A percentile compares a stretch with the other conserved stretches of the same genome.
Conservation (phyloP, 441 rosid species). For the Arabidopsis lyrata region DNA sequence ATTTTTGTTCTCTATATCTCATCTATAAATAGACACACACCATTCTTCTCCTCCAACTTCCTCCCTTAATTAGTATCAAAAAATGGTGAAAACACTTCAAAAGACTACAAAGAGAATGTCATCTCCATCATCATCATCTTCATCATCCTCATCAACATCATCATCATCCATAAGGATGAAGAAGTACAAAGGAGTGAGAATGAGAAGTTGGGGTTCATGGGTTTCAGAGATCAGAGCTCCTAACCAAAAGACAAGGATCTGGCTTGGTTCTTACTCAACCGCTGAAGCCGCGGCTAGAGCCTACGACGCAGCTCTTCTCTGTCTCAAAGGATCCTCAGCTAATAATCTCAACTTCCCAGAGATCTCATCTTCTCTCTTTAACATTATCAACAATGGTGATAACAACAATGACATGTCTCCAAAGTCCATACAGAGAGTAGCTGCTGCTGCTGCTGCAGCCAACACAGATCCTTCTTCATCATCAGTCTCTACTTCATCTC, state of each 20-base stretch:
- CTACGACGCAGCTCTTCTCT: slow-evolving; percentile 91
- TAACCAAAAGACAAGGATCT: slow-evolving; percentile 89
- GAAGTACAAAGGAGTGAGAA: slow-evolving; percentile 94
- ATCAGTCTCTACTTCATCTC: slow-evolving; percentile 43
- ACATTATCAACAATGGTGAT: slow-evolving; percentile 39
- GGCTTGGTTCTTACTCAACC: slow-evolving; percentile 96
- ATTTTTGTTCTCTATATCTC: slow-evolving; percentile 34
- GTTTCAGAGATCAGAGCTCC: slow-evolving; percentile 98
- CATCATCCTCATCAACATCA: slow-evolving; percentile 37
- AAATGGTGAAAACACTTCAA: slow-evolving; percentile 65
- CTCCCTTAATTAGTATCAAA: slow-evolving; percentile 27
- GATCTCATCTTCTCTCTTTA: slow-evolving; percentile 52
- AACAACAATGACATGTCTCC: slow-evolving; percentile 64
- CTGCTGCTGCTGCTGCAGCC: slow-evolving; percentile 68
- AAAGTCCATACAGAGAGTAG: slow-evolving; percentile 83
- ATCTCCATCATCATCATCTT: slow-evolving; percentile 32
- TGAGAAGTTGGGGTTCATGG: slow-evolving; percentile 99
- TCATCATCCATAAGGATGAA: slow-evolving; percentile 52
- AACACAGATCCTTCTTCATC: slow-evolving; percentile 40
- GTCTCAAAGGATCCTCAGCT: slow-evolving; percentile 88
- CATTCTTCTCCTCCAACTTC: slow-evolving; percentile 43
- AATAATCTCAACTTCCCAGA: slow-evolving; percentile 89
- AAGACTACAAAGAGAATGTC: slow-evolving; percentile 48
- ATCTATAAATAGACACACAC: slow-evolving; percentile 56
- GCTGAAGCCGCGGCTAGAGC: slow-evolving; percentile 98